Evolutionary conservation across 192 early-diverging fungal genomes (phyloP), one percentile per base, ranked within the genome.

Genomic region (Chytriomyces sp.): DNA sequence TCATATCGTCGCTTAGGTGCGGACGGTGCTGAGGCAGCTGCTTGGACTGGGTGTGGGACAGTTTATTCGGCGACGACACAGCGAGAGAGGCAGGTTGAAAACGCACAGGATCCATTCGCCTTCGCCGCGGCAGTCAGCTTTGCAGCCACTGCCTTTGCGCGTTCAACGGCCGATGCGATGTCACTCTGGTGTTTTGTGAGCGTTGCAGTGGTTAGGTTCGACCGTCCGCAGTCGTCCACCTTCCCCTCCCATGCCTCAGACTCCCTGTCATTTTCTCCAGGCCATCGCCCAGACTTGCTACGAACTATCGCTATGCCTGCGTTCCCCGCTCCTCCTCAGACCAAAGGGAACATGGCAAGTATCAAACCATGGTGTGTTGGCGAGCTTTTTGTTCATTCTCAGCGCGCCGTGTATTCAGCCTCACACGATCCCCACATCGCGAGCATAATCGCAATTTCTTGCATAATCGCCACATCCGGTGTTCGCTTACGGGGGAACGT

Each of bases 81-180:
- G 59, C n/a, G n/a, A n/a, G n/a, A n/a, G 25, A 61, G 33, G 59
- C 4, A 25, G 14, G 22, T 0, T 4, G 33, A 30, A 30, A 30
- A 39, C 19, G 36, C 34, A 68, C 66, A 22, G 28, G 53, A 53
- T 17, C 66, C 66, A 19, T 25, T 2, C 12, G 66, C 66, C 34
- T 56, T 68, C 22, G 66, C 66, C 17, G 66, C 66, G 12, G 66
- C 66, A 12, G 66, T 68, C 32, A 68, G 66, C 38, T 68, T 68
- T 17, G 66, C 66, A 56, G 66, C 66, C 33, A 68, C 66, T 17
- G 66, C 66, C 38, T 68, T 68, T 25, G 66, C 66, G 10, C 66
- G 49, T 36, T 68, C 66, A 37, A 68, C 66, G 28, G 66, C 66
- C 12, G 26, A 33, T 10, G 66, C 53, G 17, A 68, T 68, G 34